Evolutionary conservation across 495 filamentous ascomycete species (phyloP), one percentile per base, ranked within the genome.

Genomic region (Xylaria flabelliformis): DNA sequence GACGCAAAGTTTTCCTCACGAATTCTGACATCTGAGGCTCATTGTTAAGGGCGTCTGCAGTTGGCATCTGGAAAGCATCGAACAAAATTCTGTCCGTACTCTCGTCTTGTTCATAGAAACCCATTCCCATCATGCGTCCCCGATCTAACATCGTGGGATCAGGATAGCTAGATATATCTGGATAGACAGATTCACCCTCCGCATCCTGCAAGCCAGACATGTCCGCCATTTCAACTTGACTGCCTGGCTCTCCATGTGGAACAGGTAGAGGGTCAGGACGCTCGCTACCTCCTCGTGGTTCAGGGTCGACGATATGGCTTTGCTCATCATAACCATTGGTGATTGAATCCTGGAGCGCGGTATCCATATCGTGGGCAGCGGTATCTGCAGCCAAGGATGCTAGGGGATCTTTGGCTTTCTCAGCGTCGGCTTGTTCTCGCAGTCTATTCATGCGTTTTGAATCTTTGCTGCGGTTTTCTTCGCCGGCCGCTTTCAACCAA

Each of bases 401-500:
- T 24, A 75, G 46, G 17, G 74, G 74, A 36, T 82, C 80, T 67
- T 83, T 85, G 51, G 84, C 85, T 74, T 89, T 89, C 69, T 85
- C 86, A 3, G 82, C 83, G 39, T 87, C 83, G 15, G 87, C 87
- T 41, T 85, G 83, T 68, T 89, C 74, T 68, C 83, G 81, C 41
- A 88, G 74, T 61, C 79, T 81, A 77, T 86, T 80, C 83, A 89
- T 87, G 10, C 86, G 79, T 36, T 80, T 83, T 69, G 84, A 85
- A 42, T 86, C 79, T 26, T 86, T 79, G 59, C 81, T 85, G 42
- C 85, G 82, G 63, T 83, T 82, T 29, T 85, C 84, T 51, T 87
- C 86, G n/a, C 83, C 85, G 26, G 79, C 74, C 10, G 76, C 83
- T 69, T 86, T 87, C 64, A 97, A 78, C 92, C 93, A 97, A 36